Evolutionary conservation across 2,329 filamentous ascomycete genomes (phyloP).

Genomic region (Ophiostoma triangulosporum): DNA sequence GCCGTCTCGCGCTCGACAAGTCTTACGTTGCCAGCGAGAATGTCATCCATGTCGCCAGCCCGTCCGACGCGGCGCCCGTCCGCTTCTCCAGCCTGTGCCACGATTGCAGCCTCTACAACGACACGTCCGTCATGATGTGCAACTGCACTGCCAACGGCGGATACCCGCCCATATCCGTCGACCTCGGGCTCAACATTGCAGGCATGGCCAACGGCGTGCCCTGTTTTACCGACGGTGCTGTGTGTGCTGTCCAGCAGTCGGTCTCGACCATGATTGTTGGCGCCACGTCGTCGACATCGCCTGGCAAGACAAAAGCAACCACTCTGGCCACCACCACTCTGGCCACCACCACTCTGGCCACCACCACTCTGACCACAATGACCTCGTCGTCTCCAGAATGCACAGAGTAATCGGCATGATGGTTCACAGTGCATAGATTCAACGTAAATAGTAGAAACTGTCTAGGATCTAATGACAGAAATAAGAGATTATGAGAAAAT

Average conservation of each 20-base stretch:
- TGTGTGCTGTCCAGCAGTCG: constrained; percentile 2
- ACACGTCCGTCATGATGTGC: constrained; percentile 6
- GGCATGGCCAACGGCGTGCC: constrained; percentile 1
- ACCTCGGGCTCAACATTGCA: constrained; percentile 7
- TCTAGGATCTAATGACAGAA: too few species aligned
- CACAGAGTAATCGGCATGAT: too few species aligned
- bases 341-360: background rate
- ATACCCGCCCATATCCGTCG: background rate
- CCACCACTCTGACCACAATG: background rate
- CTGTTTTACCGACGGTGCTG: constrained; percentile 9
- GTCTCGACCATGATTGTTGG: background rate
- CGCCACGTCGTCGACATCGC: background rate
- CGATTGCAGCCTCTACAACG: background rate
- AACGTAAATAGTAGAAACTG: too few species aligned
- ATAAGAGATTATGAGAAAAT: too few species aligned
- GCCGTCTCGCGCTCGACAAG: constrained; percentile 2
- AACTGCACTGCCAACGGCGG: constrained; percentile 5
- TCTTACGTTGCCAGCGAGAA: constrained; percentile 4
- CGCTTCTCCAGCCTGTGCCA: constrained; percentile 8
- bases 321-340: background rate
- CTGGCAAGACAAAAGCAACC: background rate
- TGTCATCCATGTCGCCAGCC: constrained; percentile 4
- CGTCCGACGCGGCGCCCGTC: constrained; percentile 5
- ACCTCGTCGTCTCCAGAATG: too few species aligned
- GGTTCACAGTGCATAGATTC: background rate